Evolutionary conservation across 129 eudicot genomes (phyloP), one percentile per base, ranked within the genome.

Genomic region (Ambrosia trifida): DNA sequence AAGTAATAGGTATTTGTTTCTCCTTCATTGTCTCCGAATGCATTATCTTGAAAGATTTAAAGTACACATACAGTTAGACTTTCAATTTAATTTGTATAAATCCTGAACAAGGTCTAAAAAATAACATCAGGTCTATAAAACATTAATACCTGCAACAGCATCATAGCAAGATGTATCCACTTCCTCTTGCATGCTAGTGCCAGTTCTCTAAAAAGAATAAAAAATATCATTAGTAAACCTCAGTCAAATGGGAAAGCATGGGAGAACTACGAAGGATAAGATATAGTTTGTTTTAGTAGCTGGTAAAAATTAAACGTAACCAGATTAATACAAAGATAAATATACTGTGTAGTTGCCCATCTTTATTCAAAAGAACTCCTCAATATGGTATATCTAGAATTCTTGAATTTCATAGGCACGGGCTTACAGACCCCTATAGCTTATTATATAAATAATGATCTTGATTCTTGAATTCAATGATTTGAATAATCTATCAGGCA

Each of bases 1-100:
- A 80, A 36, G 81, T 85, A 82, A 77, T 80, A 90, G 17, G 79
- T 74, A 82, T 74, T 83, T 69, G 97, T 85, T 71, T 88, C 95
- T 59, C 91, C 94, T 81, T 95, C 96, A 43, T 95, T 97, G 74
- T 87, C 99, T 64, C 86, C 88, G 79, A 84, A 94, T 14, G 78
- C 84, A 81, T 82, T 72, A 62, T 83, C 94, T 74, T 46, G 78
- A 78, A 75, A 78, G 73, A 79, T 51, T 77, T 85, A 72, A 80
- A 84, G 31, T 76, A 82, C 81, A 72, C 65, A 74, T 44, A 2
- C 4, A 65, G 40, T 52, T 70, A 70, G 73, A 44, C 14, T 45
- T 52, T 66, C 28, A 28, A 58, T 7, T 17, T 41, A 30, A 17
- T 12, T 32, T 32, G 65, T 59, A 31, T 30, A 20, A 19, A 58